Evolutionary conservation across 345 rosid species (phyloP).

Genomic region (Diplotaxis tenuifolia): DNA sequence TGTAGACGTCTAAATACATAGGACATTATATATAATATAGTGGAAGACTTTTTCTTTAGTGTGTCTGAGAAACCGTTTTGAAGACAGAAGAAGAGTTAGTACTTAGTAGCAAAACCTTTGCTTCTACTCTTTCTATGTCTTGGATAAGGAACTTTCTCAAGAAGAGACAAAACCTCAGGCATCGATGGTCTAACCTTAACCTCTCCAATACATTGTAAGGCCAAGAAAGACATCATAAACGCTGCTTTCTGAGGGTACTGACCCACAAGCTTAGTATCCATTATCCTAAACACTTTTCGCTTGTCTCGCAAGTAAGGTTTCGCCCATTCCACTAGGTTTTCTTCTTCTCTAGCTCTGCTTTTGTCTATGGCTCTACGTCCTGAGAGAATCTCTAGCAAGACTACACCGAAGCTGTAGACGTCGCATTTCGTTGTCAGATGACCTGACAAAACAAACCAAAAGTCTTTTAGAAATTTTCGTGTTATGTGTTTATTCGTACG

Average conservation of each 20-base stretch:
- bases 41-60: background rate
- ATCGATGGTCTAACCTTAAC: slow-evolving; percentile 64
- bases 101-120: slow-evolving; percentile 12
- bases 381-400: slow-evolving; percentile 66
- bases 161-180: slow-evolving; percentile 48
- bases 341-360: slow-evolving; percentile 50
- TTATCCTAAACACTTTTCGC: slow-evolving; percentile 64
- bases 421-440: slow-evolving; percentile 89
- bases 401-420: slow-evolving; percentile 87
- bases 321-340: slow-evolving; percentile 81
- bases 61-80: slow-evolving; percentile 24
- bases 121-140: slow-evolving; percentile 35
- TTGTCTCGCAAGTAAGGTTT: slow-evolving; percentile 62
- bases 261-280: slow-evolving; percentile 84
- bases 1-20: too few relatives aligned
- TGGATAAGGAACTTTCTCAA: slow-evolving; percentile 42
- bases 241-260: slow-evolving; percentile 86
- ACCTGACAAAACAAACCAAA: slow-evolving; percentile 46
- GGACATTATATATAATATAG: background rate
- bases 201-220: slow-evolving; percentile 69
- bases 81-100: slow-evolving; percentile 21
- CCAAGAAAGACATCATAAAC: slow-evolving; percentile 64
- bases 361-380: slow-evolving; percentile 70
- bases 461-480: background rate
- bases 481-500: background rate